Percentiles rank a stretch among this genome's conserved stretches.
These are phyloP conservation scores for Catharanthus roseus DNA, from an alignment of 257 asterid species.

Conservation along the genomic window DNA sequence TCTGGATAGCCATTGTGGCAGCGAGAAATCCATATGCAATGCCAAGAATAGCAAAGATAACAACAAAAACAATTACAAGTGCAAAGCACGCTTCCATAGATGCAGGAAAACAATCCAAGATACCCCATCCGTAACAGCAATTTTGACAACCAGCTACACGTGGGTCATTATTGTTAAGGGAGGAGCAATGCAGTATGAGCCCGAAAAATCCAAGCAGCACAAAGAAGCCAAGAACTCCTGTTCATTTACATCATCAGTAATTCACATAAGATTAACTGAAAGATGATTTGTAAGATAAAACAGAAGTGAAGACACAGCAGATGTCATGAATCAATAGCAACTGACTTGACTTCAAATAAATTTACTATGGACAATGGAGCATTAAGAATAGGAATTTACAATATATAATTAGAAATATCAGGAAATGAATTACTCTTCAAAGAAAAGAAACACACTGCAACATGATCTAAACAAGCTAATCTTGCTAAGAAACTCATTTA, in stretches of 20 bases:
- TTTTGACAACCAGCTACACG: conserved; percentile 55
- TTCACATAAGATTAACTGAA: not conserved
- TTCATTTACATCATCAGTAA: conserved; percentile 15
- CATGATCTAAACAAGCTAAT: not conserved
- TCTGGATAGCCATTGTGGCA: conserved; percentile 50
- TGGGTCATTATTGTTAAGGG: conserved; percentile 37
- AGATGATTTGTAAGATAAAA: not conserved
- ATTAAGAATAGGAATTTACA: not conserved
- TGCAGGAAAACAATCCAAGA: conserved; percentile 55
- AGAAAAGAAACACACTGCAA: not conserved
- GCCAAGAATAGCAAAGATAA: conserved; percentile 53
- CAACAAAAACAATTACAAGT: conserved; percentile 37
- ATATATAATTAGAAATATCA: not conserved
- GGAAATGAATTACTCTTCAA: not conserved
- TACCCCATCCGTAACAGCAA: conserved; percentile 56
- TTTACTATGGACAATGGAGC: not conserved
- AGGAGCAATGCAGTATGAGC: conserved; percentile 39
- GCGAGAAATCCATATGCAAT: conserved; percentile 56
- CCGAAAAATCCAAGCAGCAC: conserved; percentile 48
- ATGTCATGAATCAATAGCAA: not conserved
- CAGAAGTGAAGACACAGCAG: not conserved
- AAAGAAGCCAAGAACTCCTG: conserved; percentile 50
- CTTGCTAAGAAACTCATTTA: not conserved
- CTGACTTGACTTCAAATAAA: not conserved
- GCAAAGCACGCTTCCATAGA: conserved; percentile 56